Percentiles rank a stretch among this genome's conserved stretches.
Evolutionary conservation across 495 filamentous ascomycete genomes (phyloP).

Genomic region (Xeromyces bisporus): DNA sequence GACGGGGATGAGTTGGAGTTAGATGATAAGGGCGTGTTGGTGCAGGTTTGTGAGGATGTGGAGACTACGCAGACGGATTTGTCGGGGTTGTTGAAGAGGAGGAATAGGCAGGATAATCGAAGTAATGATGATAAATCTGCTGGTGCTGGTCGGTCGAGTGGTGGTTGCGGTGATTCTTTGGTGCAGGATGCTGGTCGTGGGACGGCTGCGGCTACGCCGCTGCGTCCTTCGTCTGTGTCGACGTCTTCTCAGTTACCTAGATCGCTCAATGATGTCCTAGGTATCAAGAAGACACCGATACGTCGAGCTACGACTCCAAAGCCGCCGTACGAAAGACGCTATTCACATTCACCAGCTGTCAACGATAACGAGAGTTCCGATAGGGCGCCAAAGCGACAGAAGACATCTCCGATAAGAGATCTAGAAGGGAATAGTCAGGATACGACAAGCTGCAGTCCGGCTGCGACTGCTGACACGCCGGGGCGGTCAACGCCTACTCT

Average conservation of each 20-base stretch:
- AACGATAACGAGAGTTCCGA: constrained; percentile 10
- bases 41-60: constrained; percentile 61
- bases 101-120: too few relatives aligned
- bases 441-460: neutral
- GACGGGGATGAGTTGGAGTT: constrained; percentile 71
- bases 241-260: constrained; percentile 21
- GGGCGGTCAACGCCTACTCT: too few relatives aligned
- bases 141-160: constrained; percentile 13
- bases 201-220: constrained; percentile 4
- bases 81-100: constrained; percentile 52
- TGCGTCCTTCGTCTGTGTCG: constrained; percentile 8
- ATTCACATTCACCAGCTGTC: constrained; percentile 1
- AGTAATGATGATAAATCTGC: too few relatives aligned
- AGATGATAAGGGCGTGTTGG: constrained; percentile 62
- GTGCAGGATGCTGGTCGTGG: constrained; percentile 6
- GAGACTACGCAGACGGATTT: constrained; percentile 63
- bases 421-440: constrained; percentile 1
- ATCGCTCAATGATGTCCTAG: constrained; percentile 40
- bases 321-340: constrained; percentile 34
- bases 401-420: constrained; percentile 7
- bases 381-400: constrained; percentile 33
- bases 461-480: constrained; percentile 6
- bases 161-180: constrained; percentile 9
- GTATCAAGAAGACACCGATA: constrained; percentile 33
- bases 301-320: constrained; percentile 24